Evolutionary conservation across 2,329 filamentous ascomycete genomes (phyloP), one percentile per base, ranked within the genome.

Genomic region (Botrytis pseudocinerea): DNA sequence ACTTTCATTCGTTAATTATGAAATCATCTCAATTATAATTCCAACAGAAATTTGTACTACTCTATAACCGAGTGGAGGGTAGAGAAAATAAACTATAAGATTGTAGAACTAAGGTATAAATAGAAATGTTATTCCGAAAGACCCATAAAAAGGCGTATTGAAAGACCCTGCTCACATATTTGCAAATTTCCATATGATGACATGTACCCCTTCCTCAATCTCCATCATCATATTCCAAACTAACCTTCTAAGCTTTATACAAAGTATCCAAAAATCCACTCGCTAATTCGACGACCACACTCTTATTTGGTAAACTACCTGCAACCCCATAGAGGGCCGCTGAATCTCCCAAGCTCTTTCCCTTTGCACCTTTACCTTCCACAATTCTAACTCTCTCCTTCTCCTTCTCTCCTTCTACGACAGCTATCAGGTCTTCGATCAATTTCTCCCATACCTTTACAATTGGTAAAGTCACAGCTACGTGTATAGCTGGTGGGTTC

Each of bases 311-410:
- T 82, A 99, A 83, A 80, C 93, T 97, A 9, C 96, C 96, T 0
- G 96, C 96, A 73, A 99, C 95, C 71, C 96, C 96, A 83, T 99
- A 99, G 75, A 99, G 84, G 7, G 95, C 95, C 1, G 94, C 93
- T 22, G 93, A 90, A 81, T 97, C 93, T 1, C 93, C 93, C 78
- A 90, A 87, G 38, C 89, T 90, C 81, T 90, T 89, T 51, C 90
- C 91, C 82, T 90, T 88, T 46, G 84, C 82, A 0, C 86, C 86
- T 82, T 90, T 92, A 18, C 91, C 91, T 83, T 93, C 90, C 1
- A 89, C 91, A 61, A 89, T 85, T 69, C 92, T 86, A 76, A 91
- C 92, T 73, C 92, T 85, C 81, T 94, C 93, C 85, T 93, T 94
- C 81, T 96, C 94, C 77, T 92, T 89, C 84, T 97, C 93, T 38